Evolutionary conservation across 441 rosid species (phyloP), one percentile per base, ranked within the genome.

Genomic region (Euphorbia celastroides): DNA sequence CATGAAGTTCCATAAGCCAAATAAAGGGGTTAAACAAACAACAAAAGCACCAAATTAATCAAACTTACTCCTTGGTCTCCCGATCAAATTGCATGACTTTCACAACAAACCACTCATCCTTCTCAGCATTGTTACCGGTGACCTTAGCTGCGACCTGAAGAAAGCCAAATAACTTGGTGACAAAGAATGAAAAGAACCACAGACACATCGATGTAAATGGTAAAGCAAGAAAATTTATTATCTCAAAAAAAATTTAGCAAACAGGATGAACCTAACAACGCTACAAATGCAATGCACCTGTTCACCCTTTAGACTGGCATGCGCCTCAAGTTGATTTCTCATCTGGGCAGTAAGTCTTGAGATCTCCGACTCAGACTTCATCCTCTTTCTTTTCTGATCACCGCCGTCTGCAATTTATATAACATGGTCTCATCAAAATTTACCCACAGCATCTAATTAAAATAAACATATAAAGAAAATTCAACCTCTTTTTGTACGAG

Each of bases 101-200:
- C 19, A 88, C 95, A 57, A 93, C 83, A 72, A 84, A 79, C 99
- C 99, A 93, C 75, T 89, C 95, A 26, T 91, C 96, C 75, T 87
- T 89, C 44, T 90, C 97, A 36, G 86, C 97, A 74, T 86, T 81
- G 63, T 83, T 97, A 7, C 80, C 74, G n/a, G 87, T 83, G 60
- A 93, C 92, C 81, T 89, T 83, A 48, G 99, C 99, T 26, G 99
- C 99, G 27, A 93, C 99, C 99, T 93, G 80, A 61, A 71, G 68
- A 70, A 74, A 28, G 20, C 65, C 66, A 57, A 55, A 58, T 56
- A 23, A 63, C 5, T 68, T 38, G 65, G 71, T 17, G 32, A 7
- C 13, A 14, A 70, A 64, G 62, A 66, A 64, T 27, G 25, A 16
- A 61, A 64, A 34, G 51, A 67, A 71, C 38, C 22, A 27, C 38